These are phyloP conservation scores for Saturnispora gosingensis DNA, from an alignment of 805 yeast genomes.

Conservation along the genomic window DNA sequence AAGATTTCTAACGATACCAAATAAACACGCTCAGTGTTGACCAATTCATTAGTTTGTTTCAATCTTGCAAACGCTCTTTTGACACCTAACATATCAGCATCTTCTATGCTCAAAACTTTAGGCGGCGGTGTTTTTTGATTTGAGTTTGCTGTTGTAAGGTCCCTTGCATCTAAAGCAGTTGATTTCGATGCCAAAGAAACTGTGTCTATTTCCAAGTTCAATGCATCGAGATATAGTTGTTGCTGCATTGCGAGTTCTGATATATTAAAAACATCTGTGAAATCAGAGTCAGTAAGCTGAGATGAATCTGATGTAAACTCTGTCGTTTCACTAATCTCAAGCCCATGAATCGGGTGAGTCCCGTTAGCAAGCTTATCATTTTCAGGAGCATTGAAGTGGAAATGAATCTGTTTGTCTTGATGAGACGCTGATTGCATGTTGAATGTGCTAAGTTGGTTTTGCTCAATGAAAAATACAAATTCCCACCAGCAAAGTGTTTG, in stretches of 20 bases:
- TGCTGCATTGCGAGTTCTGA: neutral
- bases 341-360: neutral
- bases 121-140: slow-evolving; percentile 9
- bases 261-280: neutral
- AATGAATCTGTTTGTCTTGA: neutral
- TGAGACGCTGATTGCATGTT: neutral
- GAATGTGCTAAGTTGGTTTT: neutral
- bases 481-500: too few species aligned
- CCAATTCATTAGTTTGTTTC: slow-evolving; percentile 34
- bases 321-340: neutral
- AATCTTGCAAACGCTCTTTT: slow-evolving; percentile 21
- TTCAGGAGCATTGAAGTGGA: neutral
- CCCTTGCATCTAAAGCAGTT: neutral
- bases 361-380: neutral
- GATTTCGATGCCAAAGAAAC: neutral
- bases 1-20: slow-evolving; percentile 36
- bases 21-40: slow-evolving; percentile 40
- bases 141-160: neutral
- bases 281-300: neutral
- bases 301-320: neutral
- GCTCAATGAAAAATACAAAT: too few species aligned
- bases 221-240: neutral
- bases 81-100: neutral
- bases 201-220: neutral
- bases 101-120: slow-evolving; percentile 1